Evolutionary conservation across 371 early-diverging fungal genomes (phyloP), one percentile per base, ranked within the genome.

Genomic region (Circinella umbellata): DNA sequence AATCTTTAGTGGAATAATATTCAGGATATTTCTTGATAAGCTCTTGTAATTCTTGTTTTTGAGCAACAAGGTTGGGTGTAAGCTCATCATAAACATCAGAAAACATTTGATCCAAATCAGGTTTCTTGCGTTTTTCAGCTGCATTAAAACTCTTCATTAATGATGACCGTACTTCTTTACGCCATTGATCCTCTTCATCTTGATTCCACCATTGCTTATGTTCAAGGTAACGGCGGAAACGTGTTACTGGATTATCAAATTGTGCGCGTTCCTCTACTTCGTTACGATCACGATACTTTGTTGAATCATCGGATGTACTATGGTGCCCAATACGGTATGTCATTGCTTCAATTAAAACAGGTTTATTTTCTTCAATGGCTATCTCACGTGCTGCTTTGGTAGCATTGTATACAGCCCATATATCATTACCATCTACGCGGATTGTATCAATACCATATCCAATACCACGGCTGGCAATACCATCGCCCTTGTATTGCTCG

Each of bases 401-500:
- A 7, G 94, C 97, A 73, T 94, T 94, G 75, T 96, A 98, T 27
- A 97, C 95, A 4, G 98, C 99, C 92, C 96, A 92, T 35, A 95
- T 90, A 75, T 99, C 99, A 81, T 98, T 99, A 61, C 99, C 99
- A 73, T 99, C 99, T 15, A 98, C 96, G 17, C 99, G 93, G 69
- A 98, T 92, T 0, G 98, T 95, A 80, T 94, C 93, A 72, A 99
- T 96, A 17, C 98, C 99, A 76, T 99, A 99, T 2, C 98, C 99
- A 62, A 93, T 88, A 53, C 98, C 97, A 64, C 97, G 91, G 63
- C 88, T 87, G 72, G 92, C 96, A 80, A 99, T 97, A 60, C 99
- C 99, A 73, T 99, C 99, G n/a, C 99, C 99, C 69, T 92, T 90
- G 78, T 97, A 99, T 84, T 99, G 98, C 67, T 99, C 98, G 54